phyloP scores from a whole-genome alignment of 768 basidiomycete species.

The Rubroboletus pulcherrimus region DNA sequence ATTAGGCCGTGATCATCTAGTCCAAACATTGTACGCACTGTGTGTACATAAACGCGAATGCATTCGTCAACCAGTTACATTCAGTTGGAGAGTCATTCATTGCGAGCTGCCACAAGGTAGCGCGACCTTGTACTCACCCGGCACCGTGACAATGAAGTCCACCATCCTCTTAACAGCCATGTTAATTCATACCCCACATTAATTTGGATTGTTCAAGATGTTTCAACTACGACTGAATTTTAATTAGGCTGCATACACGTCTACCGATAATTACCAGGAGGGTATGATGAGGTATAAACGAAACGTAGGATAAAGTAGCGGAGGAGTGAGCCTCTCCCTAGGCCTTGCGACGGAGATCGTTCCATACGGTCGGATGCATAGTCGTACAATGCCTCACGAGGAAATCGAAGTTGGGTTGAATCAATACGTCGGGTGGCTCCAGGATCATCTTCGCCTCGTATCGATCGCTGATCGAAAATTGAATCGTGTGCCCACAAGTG shows the following conservation, averaged over 20 bases:
- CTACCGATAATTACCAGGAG: slow-evolving; percentile 15
- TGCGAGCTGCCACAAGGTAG: neutral
- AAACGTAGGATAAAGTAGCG: slow-evolving; percentile 9
- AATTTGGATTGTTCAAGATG: neutral
- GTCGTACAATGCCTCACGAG: slow-evolving; percentile 46
- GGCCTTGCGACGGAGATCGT: slow-evolving; percentile 31
- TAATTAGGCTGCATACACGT: slow-evolving; percentile 5
- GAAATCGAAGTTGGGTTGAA: slow-evolving; percentile 34
- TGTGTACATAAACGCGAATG: neutral
- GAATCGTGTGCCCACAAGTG: neutral
- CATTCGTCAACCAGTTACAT: neutral
- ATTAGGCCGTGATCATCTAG: slow-evolving; percentile 14
- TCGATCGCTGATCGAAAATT: slow-evolving; percentile 21
- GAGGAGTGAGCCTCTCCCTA: neutral
- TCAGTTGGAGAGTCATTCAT: neutral
- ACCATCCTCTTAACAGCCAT: neutral
- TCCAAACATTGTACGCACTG: neutral
- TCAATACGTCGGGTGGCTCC: slow-evolving; percentile 29
- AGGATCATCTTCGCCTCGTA: slow-evolving; percentile 24
- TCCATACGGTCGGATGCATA: slow-evolving; percentile 50
- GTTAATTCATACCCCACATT: neutral
- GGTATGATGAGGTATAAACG: slow-evolving; percentile 11
- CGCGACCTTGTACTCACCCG: neutral
- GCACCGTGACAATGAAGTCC: neutral
- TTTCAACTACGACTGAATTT: neutral